These are phyloP conservation scores for Mucor irregularis DNA, from an alignment of 371 early-diverging fungal species.

Conservation along the genomic window DNA sequence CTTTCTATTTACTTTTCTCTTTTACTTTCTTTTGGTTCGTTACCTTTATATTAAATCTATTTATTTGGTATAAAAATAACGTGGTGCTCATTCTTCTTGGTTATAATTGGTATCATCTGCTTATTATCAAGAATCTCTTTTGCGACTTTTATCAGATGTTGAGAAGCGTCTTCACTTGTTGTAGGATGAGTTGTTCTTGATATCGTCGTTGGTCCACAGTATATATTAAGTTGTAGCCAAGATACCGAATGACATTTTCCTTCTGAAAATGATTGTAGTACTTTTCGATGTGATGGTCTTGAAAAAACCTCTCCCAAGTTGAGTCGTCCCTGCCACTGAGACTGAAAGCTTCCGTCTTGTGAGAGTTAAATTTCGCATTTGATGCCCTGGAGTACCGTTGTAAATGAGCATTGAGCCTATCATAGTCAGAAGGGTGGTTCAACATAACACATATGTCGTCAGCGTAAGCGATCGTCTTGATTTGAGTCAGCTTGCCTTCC, in stretches of 20 bases:
- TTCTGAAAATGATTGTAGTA: neutral
- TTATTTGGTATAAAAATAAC: too few relatives aligned
- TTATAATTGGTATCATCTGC: too few relatives aligned
- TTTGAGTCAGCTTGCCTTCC: too few relatives aligned
- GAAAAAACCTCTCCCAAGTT: neutral
- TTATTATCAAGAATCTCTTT: too few relatives aligned
- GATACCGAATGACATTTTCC: slow-evolving; percentile 1
- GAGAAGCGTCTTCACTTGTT: too few relatives aligned
- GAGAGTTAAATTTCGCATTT: slow-evolving; percentile 12
- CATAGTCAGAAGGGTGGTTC: too few relatives aligned
- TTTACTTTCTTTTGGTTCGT: too few relatives aligned
- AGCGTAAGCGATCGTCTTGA: too few relatives aligned
- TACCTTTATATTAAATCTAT: too few relatives aligned
- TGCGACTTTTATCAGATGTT: neutral
- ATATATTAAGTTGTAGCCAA: neutral
- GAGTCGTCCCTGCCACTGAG: neutral
- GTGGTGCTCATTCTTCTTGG: too few relatives aligned
- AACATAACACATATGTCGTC: too few relatives aligned
- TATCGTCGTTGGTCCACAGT: neutral
- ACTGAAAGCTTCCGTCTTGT: slow-evolving; percentile 10
- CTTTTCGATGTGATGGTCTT: neutral
- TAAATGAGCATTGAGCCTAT: neutral
- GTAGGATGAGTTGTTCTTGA: neutral
- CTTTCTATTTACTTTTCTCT: too few relatives aligned
- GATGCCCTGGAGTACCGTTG: neutral